Percentiles rank a stretch among this genome's conserved stretches.
These are phyloP conservation scores for Withania somnifera DNA, from an alignment of 305 asterid species.

Conservation along the genomic window DNA sequence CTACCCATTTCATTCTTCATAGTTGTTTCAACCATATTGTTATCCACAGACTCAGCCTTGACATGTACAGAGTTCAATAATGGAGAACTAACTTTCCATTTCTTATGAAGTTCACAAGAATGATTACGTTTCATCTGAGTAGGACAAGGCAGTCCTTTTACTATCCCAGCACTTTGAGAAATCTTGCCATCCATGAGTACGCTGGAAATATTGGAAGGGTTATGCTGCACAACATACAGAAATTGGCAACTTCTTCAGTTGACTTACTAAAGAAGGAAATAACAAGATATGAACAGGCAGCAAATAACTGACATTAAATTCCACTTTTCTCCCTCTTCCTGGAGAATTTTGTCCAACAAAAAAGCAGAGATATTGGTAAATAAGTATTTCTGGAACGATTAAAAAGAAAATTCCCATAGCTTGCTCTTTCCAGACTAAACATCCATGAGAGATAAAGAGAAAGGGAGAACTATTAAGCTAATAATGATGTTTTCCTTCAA, in stretches of 20 bases:
- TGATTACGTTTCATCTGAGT: conserved; percentile 4
- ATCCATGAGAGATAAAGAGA: background rate
- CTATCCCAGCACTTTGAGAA: conserved; percentile 13
- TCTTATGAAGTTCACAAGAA: conserved; percentile 11
- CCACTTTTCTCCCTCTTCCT: background rate
- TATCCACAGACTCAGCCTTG: conserved; percentile 36
- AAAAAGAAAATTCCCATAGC: background rate
- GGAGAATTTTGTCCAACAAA: background rate
- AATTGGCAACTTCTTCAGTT: background rate
- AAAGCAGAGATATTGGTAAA: background rate
- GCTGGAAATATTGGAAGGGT: background rate
- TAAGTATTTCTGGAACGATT: background rate
- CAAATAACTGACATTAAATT: background rate
- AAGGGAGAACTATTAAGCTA: background rate
- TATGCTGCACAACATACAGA: conserved; percentile 4
- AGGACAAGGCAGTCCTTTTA: background rate
- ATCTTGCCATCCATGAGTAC: conserved; percentile 1
- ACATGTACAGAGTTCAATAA: conserved; percentile 7
- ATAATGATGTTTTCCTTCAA: background rate
- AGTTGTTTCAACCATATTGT: conserved; percentile 11
- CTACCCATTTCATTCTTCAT: conserved; percentile 12
- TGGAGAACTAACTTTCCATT: conserved; percentile 7
- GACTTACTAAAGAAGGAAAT: background rate
- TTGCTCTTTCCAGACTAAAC: background rate
- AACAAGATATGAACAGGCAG: background rate